Base-by-base conservation (phyloP, 495 filamentous ascomycete species). In the Margaritispora aquatica region DNA sequence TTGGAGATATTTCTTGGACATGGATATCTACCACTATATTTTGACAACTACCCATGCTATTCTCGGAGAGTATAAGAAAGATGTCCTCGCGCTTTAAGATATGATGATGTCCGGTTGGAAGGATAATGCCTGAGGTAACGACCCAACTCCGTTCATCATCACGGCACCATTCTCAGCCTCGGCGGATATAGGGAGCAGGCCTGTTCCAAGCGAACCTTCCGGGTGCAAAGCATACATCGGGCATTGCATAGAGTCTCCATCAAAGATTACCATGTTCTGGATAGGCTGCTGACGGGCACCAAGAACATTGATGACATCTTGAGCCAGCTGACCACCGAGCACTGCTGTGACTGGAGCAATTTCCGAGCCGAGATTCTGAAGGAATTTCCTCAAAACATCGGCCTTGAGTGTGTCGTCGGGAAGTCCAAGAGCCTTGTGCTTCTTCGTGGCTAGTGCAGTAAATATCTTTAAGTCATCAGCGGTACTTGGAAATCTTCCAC, bases 261-360 rank as follows among this genome's bases (percentile, higher is more conserved):
- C 90, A 68, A 97, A 96, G 11, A 97, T 74, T 31, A 96, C 78
- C 67, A 97, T 83, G 69, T 98, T 98, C 76, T 97, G 95, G 17
- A 97, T 81, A 2, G 94, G 94, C 70, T 97, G 94, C 73, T 97
- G 90, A 44, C 88, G 80, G 62, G 85, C 81, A 22, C 92, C 89
- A 9, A 97, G 81, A 34, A 97, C 92, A 61, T 97, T 97, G 71
- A 98, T 97, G 20, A 96, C 90, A 69, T 98, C 94, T 73, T 98
- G 94, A 2, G 93, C 92, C 3, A 98, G 77, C 66, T 89, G 83
- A 0, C 92, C 94, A 24, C 94, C 94, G 23, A 97, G 71, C 58
- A 97, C 91, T 0, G 94, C 93, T 1, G 91, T 86, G 11, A 95
- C 89, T 22, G 94, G 91, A 26, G 88, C 85, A 26, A 98, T 72